Base-by-base conservation (phyloP, 495 filamentous ascomycete genomes). In the Penicillium angulare region DNA sequence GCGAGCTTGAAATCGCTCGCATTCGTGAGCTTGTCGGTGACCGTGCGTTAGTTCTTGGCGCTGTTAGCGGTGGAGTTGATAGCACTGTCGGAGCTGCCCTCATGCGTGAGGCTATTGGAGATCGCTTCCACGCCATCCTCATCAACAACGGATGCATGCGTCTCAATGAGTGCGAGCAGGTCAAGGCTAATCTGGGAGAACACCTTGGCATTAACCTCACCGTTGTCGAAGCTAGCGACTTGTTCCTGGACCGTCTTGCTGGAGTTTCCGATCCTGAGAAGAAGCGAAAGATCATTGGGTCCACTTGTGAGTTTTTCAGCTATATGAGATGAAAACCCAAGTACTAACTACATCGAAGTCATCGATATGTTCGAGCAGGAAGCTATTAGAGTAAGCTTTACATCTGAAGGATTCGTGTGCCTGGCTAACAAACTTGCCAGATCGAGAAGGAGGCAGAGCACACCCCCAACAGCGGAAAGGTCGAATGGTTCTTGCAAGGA, bases 241-340 rank as follows among this genome's bases (percentile, higher is more conserved):
- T 75, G 13, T 97, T 97, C 75, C 67, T 97, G 17, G 69, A 64
- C 7, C 74, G 82, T 13, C 78, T 98, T 7, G 84, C 85, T 66
- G 92, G 89, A 21, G 81, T 93, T 31, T 58, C 58, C 0, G 88
- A 96, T 33, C 93, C 93, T 0, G 92, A 97, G 71, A 79, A 85
- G 70, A 98, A 98, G 79, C 81, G 92, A 22, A 97, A 93, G 74
- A 83, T 97, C 59, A 97, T 98, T 60, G 92, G 90, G 24, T 53
- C 53, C 1, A 50, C 56, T 20, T 59, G 52, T 55, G 38, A 26
- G 55, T 58, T 47, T 29, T 27, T 32, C 26, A 46, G 21, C 12
- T 47, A 13, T 43, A 16, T 29, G 24, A 13, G 16, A 51, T 46
- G 3, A 8, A 15, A 33, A 35, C 36, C 4, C 34, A 18, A 34